A percentile compares a stretch with the other conserved stretches of the same genome.
These are phyloP conservation scores for Funneliformis caledonium DNA, from an alignment of 371 early-diverging fungal genomes.

Conservation along the genomic window DNA sequence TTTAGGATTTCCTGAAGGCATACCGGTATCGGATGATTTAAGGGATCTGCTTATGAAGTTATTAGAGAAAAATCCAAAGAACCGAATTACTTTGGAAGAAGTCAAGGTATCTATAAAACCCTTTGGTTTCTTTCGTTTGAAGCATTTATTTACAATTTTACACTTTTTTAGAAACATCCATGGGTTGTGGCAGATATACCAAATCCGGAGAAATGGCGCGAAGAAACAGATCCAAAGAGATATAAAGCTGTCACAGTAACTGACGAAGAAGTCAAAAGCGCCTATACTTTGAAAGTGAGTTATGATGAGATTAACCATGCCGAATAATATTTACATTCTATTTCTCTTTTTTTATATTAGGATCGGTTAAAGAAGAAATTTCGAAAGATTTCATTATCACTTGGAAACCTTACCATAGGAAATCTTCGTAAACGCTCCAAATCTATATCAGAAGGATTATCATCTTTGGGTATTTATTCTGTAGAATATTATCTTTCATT, in stretches of 20 bases:
- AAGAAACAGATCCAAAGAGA: conserved; percentile 65
- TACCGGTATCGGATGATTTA: conserved; percentile 47
- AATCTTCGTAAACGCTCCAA: conserved; percentile 32
- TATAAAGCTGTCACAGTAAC: conserved; percentile 63
- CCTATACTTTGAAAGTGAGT: conserved; percentile 53
- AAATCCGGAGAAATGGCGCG: conserved; percentile 65
- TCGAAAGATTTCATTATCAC: conserved; percentile 63
- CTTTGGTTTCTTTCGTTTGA: neutral
- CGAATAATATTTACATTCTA: neutral
- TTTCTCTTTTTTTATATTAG: conserved; percentile 42
- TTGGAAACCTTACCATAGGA: conserved; percentile 51
- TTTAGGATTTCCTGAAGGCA: conserved; percentile 61
- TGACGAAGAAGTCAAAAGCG: conserved; percentile 74
- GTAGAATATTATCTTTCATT: no score
- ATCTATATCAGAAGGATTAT: conserved; percentile 19
- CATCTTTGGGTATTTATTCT: conserved; percentile 1
- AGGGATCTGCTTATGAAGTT: conserved; percentile 73
- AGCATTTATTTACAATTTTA: neutral
- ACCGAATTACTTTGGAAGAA: conserved; percentile 82
- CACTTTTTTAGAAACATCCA: conserved; percentile 66
- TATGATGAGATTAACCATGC: neutral
- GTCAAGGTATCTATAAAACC: conserved; percentile 66
- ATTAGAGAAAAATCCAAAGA: conserved; percentile 85
- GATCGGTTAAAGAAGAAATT: conserved; percentile 52
- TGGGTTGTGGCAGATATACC: conserved; percentile 83